Evolutionary conservation across 345 rosid genomes (phyloP).

Genomic region (Acer negundo): DNA sequence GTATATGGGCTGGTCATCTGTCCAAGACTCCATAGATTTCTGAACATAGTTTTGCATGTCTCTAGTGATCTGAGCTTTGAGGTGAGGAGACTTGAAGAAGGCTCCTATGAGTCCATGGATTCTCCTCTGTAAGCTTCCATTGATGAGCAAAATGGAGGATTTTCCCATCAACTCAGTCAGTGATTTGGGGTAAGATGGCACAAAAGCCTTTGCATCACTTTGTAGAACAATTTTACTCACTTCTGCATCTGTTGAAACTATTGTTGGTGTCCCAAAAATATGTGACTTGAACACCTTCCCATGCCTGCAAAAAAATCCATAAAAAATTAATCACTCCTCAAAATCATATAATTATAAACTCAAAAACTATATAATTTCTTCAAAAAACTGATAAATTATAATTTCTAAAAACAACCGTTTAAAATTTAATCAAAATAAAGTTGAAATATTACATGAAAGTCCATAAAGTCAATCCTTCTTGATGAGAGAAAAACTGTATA

Average conservation of each 20-base stretch:
- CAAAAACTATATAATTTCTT: too few species aligned
- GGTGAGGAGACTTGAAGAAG: constrained; percentile 80
- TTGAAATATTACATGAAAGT: not conserved
- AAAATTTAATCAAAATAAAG: not conserved
- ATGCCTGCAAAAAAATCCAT: constrained; percentile 40
- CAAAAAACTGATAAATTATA: too few species aligned
- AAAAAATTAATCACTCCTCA: too few species aligned
- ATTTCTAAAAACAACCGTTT: too few species aligned
- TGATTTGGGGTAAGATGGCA: constrained; percentile 92
- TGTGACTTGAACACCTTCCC: constrained; percentile 99
- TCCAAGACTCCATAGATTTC: constrained; percentile 79
- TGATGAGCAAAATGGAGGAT: constrained; percentile 81
- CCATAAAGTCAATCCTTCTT: too few species aligned
- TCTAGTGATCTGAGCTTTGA: constrained; percentile 79
- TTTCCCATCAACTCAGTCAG: constrained; percentile 95
- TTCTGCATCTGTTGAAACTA: constrained; percentile 92
- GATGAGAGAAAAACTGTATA: not conserved
- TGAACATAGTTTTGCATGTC: constrained; percentile 76
- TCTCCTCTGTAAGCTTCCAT: constrained; percentile 85
- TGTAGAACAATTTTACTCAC: constrained; percentile 82
- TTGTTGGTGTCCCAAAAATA: constrained; percentile 80
- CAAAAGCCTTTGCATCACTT: constrained; percentile 78
- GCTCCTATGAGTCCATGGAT: constrained; percentile 88
- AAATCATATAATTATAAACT: too few species aligned
- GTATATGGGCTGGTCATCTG: constrained; percentile 54